Conservation (phyloP, 306 rosid species). For the Dalbergia cultrata region DNA sequence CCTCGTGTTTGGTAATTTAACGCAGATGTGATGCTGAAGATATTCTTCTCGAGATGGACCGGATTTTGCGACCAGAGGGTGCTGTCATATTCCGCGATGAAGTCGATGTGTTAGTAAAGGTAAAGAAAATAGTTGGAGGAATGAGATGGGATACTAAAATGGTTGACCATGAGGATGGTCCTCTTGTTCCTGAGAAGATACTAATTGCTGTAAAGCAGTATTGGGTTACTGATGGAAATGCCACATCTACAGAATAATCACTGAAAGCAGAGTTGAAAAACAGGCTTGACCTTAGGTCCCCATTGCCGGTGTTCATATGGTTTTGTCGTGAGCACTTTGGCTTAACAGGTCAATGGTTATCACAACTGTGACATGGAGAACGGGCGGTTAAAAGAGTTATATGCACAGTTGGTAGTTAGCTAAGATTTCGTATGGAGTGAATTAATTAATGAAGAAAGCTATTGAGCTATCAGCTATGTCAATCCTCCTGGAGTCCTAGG, state of each 20-base stretch:
- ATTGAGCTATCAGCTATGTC: slow-evolving; percentile 28
- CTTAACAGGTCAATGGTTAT: too few species aligned
- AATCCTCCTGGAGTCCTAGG: slow-evolving; percentile 26
- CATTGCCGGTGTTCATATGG: slow-evolving; percentile 36
- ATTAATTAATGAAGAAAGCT: slow-evolving; percentile 46
- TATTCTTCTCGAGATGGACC: slow-evolving; percentile 88
- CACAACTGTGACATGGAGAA: slow-evolving; percentile 18
- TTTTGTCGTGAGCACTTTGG: slow-evolving; percentile 10
- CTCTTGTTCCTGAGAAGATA: slow-evolving; percentile 83
- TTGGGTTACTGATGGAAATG: slow-evolving; percentile 77
- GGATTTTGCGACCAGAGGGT: slow-evolving; percentile 88
- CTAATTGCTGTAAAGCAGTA: slow-evolving; percentile 86
- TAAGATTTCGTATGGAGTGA: slow-evolving; percentile 42
- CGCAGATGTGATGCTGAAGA: slow-evolving; percentile 80
- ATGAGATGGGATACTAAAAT: slow-evolving; percentile 90
- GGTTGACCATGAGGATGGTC: slow-evolving; percentile 95
- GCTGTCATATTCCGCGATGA: slow-evolving; percentile 86
- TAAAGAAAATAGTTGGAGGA: slow-evolving; percentile 79
- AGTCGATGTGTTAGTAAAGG: slow-evolving; percentile 73
- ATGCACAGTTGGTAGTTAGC: slow-evolving; percentile 37
- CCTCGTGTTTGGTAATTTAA: slow-evolving; percentile 25
- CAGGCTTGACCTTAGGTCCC: slow-evolving; percentile 32
- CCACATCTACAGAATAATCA: slow-evolving; percentile 60
- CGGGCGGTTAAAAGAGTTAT: slow-evolving; percentile 43
- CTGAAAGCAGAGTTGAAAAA: slow-evolving; percentile 24